Evolutionary conservation across 768 basidiomycete species (phyloP).

Genomic region (Mycena polygramma): DNA sequence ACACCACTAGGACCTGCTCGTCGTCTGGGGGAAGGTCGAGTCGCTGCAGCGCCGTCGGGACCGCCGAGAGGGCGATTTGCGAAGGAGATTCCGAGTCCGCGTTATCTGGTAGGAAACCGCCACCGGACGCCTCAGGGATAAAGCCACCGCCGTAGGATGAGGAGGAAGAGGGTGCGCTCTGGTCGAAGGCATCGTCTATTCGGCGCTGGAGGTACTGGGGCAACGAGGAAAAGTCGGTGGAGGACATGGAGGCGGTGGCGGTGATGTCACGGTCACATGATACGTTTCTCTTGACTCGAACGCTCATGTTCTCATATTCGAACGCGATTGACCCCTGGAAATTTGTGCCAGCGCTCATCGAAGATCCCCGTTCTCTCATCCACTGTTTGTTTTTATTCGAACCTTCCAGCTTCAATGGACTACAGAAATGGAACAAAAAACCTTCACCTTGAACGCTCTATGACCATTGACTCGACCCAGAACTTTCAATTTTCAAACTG

Average conservation of each 20-base stretch:
- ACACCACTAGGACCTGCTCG: conserved; percentile 77
- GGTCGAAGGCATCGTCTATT: conserved; percentile 68
- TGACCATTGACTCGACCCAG: too few relatives aligned
- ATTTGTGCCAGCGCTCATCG: too few relatives aligned
- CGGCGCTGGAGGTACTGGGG: conserved; percentile 55
- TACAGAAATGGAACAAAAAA: too few relatives aligned
- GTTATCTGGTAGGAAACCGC: conserved; percentile 34
- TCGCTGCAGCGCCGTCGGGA: conserved; percentile 72
- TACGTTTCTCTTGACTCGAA: neutral
- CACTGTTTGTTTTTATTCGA: too few relatives aligned
- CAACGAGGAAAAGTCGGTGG: conserved; percentile 53
- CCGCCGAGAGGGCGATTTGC: conserved; percentile 65
- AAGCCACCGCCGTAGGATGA: conserved; percentile 39
- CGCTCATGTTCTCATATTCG: too few relatives aligned
- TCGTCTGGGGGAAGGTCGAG: conserved; percentile 81
- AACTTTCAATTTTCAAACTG: too few relatives aligned
- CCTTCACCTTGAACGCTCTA: too few relatives aligned
- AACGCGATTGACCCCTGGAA: too few relatives aligned
- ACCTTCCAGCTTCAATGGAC: too few relatives aligned
- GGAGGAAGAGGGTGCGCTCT: conserved; percentile 34
- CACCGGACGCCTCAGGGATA: conserved; percentile 15
- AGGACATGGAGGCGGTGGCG: conserved; percentile 13
- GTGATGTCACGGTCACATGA: conserved; percentile 11
- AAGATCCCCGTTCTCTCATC: too few relatives aligned
- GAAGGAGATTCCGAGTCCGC: conserved; percentile 7